These are phyloP conservation scores for Calocybe gangraenosa DNA, from an alignment of 768 basidiomycete genomes.

Conservation along the genomic window DNA sequence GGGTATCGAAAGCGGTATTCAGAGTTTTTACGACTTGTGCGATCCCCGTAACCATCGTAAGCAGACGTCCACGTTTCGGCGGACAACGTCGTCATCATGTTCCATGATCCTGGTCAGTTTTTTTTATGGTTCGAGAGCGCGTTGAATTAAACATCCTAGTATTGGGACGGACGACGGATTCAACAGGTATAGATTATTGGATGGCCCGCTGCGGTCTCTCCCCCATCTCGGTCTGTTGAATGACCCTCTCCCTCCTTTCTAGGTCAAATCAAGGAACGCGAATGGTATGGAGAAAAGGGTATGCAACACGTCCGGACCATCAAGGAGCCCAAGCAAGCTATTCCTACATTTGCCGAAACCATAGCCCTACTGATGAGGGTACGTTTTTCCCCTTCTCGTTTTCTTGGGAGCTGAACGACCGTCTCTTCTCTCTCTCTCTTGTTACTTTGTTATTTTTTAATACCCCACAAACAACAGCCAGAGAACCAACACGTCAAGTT, in stretches of 20 bases:
- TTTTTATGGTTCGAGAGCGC: not conserved
- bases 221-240: not conserved
- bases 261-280: constrained; percentile 67
- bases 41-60: constrained; percentile 49
- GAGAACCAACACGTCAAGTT: constrained; percentile 74
- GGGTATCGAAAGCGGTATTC: constrained; percentile 95
- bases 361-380: constrained; percentile 75
- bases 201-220: too few species aligned
- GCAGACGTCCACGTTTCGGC: constrained; percentile 92
- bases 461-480: too few species aligned
- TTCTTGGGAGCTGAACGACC: constrained; percentile 11
- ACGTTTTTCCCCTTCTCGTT: constrained; percentile 19
- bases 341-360: constrained; percentile 89
- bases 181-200: too few species aligned
- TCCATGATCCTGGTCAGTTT: constrained; percentile 80
- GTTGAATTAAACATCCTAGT: constrained; percentile 28
- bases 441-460: too few species aligned
- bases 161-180: constrained; percentile 80
- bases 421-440: constrained; percentile 2
- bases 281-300: constrained; percentile 67
- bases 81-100: constrained; percentile 89
- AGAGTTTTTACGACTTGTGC: constrained; percentile 28
- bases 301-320: constrained; percentile 78
- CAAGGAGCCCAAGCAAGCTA: constrained; percentile 77
- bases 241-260: constrained; percentile 7